A percentile compares a stretch with the other conserved stretches of the same genome.
phyloP scores from a whole-genome alignment of 306 rosid genomes.

The Citrullus mucosospermus region DNA sequence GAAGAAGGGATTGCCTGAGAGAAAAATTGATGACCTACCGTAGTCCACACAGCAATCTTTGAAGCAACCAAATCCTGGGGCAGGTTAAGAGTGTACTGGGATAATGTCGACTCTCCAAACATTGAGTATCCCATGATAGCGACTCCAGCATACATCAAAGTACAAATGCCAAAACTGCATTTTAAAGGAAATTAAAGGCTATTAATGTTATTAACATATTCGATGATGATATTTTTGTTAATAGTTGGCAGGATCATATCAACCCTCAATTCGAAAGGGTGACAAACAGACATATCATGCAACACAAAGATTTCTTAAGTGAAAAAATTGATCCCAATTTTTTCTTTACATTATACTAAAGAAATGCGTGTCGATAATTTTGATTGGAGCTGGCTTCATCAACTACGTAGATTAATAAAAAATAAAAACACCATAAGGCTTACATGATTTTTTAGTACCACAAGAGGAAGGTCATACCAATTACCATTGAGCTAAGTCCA shows the following conservation, averaged over 20 bases:
- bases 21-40: constrained; percentile 42
- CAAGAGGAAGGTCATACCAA: too few relatives aligned
- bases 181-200: not conserved
- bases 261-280: not conserved
- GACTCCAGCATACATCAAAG: constrained; percentile 62
- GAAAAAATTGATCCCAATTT: not conserved
- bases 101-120: constrained; percentile 73
- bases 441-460: not conserved
- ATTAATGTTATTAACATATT: not conserved
- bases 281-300: not conserved
- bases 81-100: constrained; percentile 94
- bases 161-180: constrained; percentile 62
- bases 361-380: not conserved
- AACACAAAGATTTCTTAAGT: not conserved
- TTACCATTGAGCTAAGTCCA: too few relatives aligned
- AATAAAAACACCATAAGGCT: not conserved
- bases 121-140: constrained; percentile 89
- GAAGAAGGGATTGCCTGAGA: not conserved
- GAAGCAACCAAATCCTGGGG: constrained; percentile 73
- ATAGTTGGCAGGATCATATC: not conserved
- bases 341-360: not conserved
- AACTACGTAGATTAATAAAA: not conserved
- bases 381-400: not conserved
- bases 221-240: not conserved
- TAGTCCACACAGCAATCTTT: constrained; percentile 94